Base-by-base conservation (phyloP, 148 eudicot species). In the Polygonum aviculare region DNA sequence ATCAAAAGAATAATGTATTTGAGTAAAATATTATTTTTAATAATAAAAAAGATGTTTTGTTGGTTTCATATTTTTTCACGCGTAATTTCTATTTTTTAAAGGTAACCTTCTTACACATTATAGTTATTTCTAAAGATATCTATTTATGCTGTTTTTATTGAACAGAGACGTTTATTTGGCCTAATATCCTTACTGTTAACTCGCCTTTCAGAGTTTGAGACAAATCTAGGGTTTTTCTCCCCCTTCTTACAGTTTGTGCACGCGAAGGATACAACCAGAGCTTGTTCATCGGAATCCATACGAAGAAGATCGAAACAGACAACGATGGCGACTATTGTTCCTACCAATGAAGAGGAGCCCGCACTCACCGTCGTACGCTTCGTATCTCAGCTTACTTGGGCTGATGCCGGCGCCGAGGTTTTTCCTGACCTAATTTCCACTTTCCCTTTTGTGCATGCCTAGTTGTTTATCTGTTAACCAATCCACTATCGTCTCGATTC, bases 321-420 rank as follows among this genome's bases (percentile, higher is more conserved):
- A 62, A 81, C 71, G 14, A 94, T 94, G 98, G 88, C 97, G 80
- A 90, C 97, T 1, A 81, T 92, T 1, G 91, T 94, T 15, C 98
- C 96, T 0, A 89, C 97, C 10, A 87, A 96, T 3, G 97, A 94
- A 69, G 97, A 92, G 76, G 96, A 90, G 78, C 96, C 93, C 2
- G 86, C 81, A 2, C 96, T 94, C 77, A 78, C 90, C 86, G 91
- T 92, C 44, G 96, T 90, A 36, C 92, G 97, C 12, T 94, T 90
- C 80, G 87, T 91, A 36, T 88, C 97, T 38, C 89, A 90, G 76
- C 82, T 90, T 52, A 81, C 98, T 8, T 92, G 97, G 96, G 96
- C 96, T 45, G 98, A 94, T 72, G 98, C 97, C 67, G 97, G 98
- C 78, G 83, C 96, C 39, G 98, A 94, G 90, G 98, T 94, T 54